Conservation (phyloP, 192 early-diverging fungal species). For the Podila epigama region DNA sequence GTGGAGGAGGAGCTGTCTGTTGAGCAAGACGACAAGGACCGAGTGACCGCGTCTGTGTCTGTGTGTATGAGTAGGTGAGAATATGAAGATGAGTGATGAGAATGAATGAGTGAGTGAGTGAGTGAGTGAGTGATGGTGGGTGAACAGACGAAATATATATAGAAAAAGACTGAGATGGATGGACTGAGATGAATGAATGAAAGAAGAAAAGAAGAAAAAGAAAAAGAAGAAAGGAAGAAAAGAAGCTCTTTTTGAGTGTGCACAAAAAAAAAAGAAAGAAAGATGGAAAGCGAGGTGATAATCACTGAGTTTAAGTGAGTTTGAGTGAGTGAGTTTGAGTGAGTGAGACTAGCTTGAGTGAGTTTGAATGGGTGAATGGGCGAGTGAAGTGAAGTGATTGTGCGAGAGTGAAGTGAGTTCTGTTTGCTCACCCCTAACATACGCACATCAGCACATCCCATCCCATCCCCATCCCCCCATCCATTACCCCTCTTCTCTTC, state of each 20-base stretch:
- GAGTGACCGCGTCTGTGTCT: background rate
- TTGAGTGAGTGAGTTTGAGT: no score
- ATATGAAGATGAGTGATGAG: background rate
- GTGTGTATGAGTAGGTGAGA: background rate
- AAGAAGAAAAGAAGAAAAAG: slow-evolving; percentile 1
- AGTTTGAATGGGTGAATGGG: no score
- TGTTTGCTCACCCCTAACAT: no score
- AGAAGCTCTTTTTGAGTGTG: background rate
- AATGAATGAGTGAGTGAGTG: background rate
- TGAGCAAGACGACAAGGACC: slow-evolving; percentile 1
- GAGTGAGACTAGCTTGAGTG: no score
- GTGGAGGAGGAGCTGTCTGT: slow-evolving; percentile 1
- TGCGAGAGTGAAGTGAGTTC: no score
- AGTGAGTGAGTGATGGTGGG: background rate
- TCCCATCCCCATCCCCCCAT: background rate
- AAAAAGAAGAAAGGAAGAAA: background rate
- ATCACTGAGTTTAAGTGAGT: no score
- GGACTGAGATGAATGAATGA: background rate
- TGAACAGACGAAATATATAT: no score
- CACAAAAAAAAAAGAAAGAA: background rate
- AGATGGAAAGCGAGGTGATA: no score
- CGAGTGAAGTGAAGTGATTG: no score
- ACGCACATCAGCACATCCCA: background rate
- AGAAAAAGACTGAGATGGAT: no score
- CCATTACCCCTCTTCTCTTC: background rate